These are phyloP conservation scores for Gaertneriomyces semiglobifer DNA, from an alignment of 192 early-diverging fungal species.

Conservation along the genomic window DNA sequence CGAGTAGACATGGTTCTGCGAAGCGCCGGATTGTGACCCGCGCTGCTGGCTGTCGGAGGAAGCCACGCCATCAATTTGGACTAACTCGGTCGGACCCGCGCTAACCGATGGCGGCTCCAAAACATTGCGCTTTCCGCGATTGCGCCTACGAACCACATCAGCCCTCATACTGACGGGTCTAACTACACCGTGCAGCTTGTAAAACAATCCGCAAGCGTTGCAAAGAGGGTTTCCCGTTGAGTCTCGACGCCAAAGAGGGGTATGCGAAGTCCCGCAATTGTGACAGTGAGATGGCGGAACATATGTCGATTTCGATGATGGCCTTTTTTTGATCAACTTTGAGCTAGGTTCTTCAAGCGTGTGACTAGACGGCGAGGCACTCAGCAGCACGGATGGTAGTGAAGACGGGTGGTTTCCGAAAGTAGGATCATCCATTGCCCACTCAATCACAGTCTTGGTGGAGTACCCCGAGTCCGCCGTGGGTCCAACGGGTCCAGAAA, in stretches of 20 bases:
- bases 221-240: constrained; percentile 81
- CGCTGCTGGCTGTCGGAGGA: too few species aligned
- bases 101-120: neutral
- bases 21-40: too few species aligned
- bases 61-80: neutral
- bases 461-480: neutral
- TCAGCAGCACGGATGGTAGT: neutral
- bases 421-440: too few species aligned
- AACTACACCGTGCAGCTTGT: constrained; percentile 86
- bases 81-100: neutral
- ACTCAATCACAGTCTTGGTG: too few species aligned
- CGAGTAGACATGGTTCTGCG: neutral
- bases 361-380: neutral
- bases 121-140: constrained; percentile 46
- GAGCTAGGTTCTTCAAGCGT: neutral
- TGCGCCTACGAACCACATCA: constrained; percentile 86
- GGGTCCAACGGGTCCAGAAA: neutral
- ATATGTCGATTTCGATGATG: neutral
- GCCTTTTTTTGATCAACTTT: neutral
- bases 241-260: constrained; percentile 93
- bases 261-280: constrained; percentile 80
- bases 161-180: constrained; percentile 84
- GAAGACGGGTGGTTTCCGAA: too few species aligned
- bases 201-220: constrained; percentile 93
- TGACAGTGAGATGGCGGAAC: constrained; percentile 41